phyloP scores from a whole-genome alignment of 2,329 filamentous ascomycete species.

The Annulohypoxylon truncatum region DNA sequence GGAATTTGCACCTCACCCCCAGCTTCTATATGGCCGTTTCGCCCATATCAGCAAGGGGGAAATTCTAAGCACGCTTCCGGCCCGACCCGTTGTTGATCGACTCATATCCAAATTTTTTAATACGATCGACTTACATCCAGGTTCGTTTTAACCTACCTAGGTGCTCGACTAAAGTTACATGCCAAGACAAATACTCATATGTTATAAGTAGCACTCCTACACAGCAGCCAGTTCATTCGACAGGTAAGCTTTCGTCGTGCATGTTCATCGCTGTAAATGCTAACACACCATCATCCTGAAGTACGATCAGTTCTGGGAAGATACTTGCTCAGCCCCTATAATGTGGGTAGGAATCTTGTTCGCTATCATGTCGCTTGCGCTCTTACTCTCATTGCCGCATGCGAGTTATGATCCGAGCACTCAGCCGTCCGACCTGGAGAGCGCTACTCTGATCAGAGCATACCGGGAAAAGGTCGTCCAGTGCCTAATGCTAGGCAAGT shows the following conservation, averaged over 20 bases:
- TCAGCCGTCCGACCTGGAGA: neutral
- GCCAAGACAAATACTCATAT: neutral
- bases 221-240: conserved; percentile 48
- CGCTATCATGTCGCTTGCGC: conserved; percentile 57
- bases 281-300: conserved; percentile 32
- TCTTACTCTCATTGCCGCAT: conserved; percentile 25
- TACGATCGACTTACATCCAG: conserved; percentile 45
- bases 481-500: conserved; percentile 53
- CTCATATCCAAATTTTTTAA: conserved; percentile 56
- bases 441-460: conserved; percentile 10
- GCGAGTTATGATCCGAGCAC: conserved; percentile 12
- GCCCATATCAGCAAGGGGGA: conserved; percentile 44
- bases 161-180: neutral
- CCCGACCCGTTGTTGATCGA: conserved; percentile 50
- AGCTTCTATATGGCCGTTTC: conserved; percentile 51
- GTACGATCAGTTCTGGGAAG: conserved; percentile 59
- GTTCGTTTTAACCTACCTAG: conserved; percentile 29
- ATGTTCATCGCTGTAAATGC: neutral
- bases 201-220: conserved; percentile 42
- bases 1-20: conserved; percentile 34
- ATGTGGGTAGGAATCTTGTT: conserved; percentile 62
- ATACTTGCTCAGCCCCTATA: conserved; percentile 51
- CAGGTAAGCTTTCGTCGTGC: conserved; percentile 36
- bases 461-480: conserved; percentile 51
- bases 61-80: conserved; percentile 52